Percentiles rank a stretch among this genome's conserved stretches.
phyloP scores from a whole-genome alignment of 495 filamentous ascomycete genomes.

The Sordaria brevicollis region DNA sequence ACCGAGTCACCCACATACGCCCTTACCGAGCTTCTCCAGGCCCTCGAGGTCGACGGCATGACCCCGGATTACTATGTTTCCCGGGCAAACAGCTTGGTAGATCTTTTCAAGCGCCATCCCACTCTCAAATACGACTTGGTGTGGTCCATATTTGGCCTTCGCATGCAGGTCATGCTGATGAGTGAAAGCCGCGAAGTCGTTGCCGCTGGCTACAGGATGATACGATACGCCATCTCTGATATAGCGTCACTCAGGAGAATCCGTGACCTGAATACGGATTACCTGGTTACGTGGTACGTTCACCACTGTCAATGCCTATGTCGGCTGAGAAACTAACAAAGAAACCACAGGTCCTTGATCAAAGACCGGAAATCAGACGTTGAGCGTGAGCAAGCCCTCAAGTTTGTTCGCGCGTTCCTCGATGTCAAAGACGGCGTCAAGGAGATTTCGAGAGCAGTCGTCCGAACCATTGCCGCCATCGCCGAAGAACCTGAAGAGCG shows the following conservation, averaged over 20 bases:
- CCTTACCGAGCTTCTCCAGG: slow-evolving; percentile 77
- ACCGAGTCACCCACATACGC: slow-evolving; percentile 86
- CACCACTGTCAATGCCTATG: not conserved
- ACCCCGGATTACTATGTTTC: slow-evolving; percentile 90
- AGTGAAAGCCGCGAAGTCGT: slow-evolving; percentile 93
- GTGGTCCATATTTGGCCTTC: slow-evolving; percentile 86
- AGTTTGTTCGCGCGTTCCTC: slow-evolving; percentile 90
- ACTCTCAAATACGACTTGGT: slow-evolving; percentile 91
- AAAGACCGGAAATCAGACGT: slow-evolving; percentile 94
- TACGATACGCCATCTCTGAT: slow-evolving; percentile 90
- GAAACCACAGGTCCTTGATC: slow-evolving; percentile 54
- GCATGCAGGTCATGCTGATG: slow-evolving; percentile 89
- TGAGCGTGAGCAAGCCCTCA: slow-evolving; percentile 91
- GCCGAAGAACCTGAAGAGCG: slow-evolving; percentile 86
- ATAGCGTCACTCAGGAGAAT: slow-evolving; percentile 80
- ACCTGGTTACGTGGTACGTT: slow-evolving; percentile 65
- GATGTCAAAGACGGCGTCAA: slow-evolving; percentile 88
- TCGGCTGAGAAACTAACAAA: not conserved
- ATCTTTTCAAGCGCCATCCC: slow-evolving; percentile 84
- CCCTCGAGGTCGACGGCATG: slow-evolving; percentile 77
- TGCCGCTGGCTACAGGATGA: slow-evolving; percentile 85
- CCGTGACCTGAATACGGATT: slow-evolving; percentile 77
- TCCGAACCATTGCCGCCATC: slow-evolving; percentile 78
- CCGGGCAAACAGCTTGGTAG: slow-evolving; percentile 79
- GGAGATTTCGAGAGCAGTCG: slow-evolving; percentile 77